A percentile compares a stretch with the other conserved stretches of the same genome.
Conservation (phyloP, 2,329 filamentous ascomycete species). For the Neopestalotiopsis sp. region DNA sequence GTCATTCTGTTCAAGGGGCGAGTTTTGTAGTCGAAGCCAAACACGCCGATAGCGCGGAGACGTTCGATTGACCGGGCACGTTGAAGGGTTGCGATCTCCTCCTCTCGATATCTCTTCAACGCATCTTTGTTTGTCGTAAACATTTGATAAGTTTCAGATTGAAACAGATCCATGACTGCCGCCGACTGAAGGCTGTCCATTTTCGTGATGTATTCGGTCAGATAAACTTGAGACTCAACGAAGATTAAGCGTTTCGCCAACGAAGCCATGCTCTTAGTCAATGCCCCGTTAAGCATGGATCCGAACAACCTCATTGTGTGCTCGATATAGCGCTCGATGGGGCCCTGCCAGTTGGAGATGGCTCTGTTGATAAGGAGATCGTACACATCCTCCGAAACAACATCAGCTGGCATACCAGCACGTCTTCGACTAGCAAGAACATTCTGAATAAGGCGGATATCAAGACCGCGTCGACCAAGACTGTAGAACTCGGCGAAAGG, state of each 20-base stretch:
- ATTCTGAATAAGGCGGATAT: conserved; percentile 55
- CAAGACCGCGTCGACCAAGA: conserved; percentile 47
- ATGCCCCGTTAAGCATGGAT: conserved; percentile 48
- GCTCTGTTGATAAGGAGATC: conserved; percentile 61
- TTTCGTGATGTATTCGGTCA: conserved; percentile 49
- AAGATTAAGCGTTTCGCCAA: conserved; percentile 56
- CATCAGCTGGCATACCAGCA: conserved; percentile 59
- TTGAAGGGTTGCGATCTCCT: conserved; percentile 51
- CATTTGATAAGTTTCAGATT: conserved; percentile 58
- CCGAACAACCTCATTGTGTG: conserved; percentile 55
- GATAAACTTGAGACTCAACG: conserved; percentile 47
- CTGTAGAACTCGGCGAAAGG: conserved; percentile 45
- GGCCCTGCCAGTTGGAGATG: conserved; percentile 61
- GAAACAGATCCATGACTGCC: conserved; percentile 50
- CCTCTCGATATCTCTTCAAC: conserved; percentile 49
- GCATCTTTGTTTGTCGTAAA: conserved; percentile 61
- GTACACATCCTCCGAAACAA: conserved; percentile 65
- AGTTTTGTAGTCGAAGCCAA: conserved; percentile 40
- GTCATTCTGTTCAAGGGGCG: conserved; percentile 44
- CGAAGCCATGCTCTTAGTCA: conserved; percentile 52
- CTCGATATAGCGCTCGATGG: conserved; percentile 54
- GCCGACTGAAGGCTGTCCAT: conserved; percentile 41
- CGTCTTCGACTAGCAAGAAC: conserved; percentile 60
- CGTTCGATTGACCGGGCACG: conserved; percentile 56
- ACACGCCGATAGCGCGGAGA: conserved; percentile 42